Evolutionary conservation across 2,329 filamentous ascomycete species (phyloP), one percentile per base, ranked within the genome.

Genomic region (Fusarium sp.): DNA sequence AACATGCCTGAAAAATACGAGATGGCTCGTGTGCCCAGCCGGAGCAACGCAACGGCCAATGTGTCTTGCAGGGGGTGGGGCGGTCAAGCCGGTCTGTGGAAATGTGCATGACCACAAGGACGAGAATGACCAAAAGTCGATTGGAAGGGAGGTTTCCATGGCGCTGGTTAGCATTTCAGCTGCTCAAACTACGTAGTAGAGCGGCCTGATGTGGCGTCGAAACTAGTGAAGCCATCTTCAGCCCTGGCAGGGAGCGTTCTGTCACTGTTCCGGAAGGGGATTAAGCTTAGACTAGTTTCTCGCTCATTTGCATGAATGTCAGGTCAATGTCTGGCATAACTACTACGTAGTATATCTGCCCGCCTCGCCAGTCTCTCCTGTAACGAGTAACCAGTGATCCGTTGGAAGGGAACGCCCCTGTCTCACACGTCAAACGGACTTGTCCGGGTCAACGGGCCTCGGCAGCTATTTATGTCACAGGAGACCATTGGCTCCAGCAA

Each of bases 401-500:
- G 18, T 52, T 52, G 48, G 48, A 32, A 32, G 27, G 25, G 18
- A 52, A 52, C 48, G 48, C 18, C 48, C 48, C 48, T 30, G 25
- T 30, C 25, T 30, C 25, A 52, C 48, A 52, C 48, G 48, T 52
- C 48, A 52, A 50, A 32, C 48, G 48, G 48, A 32, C 48, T 52
- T 52, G 48, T 30, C 48, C 48, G 48, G 45, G 27, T 52, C 48
- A 30, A 52, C 48, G 48, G 48, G 48, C 48, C 48, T 52, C 48
- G 48, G 27, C 48, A 71, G 70, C 71, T 73, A 73, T 73, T 73
- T 73, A 41, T 39, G 71, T 52, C 48, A 20, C 23, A 35, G 23
- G 9, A 30, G 41, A 32, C 48, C 56, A 37, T 20, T 50, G 39
- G 23, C 54, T 58, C 56, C 41, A 27, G 43, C 52, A n/a, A 32